Evolutionary conservation across 176 grass and related monocot species (phyloP).

Genomic region (Aegilops longissima): DNA sequence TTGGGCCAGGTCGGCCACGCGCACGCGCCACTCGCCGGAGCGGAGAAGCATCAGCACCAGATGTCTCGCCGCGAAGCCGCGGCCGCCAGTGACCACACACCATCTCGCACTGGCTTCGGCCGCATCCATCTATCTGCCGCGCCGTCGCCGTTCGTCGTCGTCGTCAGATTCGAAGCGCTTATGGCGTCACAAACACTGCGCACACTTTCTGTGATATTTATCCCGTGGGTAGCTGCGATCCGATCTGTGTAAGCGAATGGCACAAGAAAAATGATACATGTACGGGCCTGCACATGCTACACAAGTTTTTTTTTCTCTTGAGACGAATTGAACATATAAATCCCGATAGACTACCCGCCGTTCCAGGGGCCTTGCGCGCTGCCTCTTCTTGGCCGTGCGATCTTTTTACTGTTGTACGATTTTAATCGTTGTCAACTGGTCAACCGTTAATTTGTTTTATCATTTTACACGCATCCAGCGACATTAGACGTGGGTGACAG

Average conservation of each 20-base stretch:
- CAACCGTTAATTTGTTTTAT: no score
- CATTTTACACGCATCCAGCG: no score
- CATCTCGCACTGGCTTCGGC: constrained; percentile 33
- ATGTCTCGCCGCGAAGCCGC: constrained; percentile 86
- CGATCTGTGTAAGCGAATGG: neutral
- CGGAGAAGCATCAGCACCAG: constrained; percentile 73
- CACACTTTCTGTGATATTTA: neutral
- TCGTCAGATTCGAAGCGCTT: constrained; percentile 23
- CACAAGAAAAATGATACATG: no score
- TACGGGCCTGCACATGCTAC: no score
- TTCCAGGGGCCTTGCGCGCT: no score
- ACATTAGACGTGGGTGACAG: no score
- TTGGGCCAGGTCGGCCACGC: constrained; percentile 72
- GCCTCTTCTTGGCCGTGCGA: no score
- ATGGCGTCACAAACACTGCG: neutral
- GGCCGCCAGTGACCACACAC: constrained; percentile 87
- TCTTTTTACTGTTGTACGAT: no score
- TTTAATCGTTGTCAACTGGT: no score
- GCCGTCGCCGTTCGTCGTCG: neutral
- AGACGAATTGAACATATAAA: no score
- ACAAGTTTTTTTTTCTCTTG: no score
- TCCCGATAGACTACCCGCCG: no score
- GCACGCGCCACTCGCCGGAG: constrained; percentile 72
- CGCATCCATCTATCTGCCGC: constrained; percentile 16
- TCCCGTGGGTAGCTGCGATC: constrained; percentile 22